A percentile compares a stretch with the other conserved stretches of the same genome.
These are phyloP conservation scores for Naganishia randhawae DNA, from an alignment of 768 basidiomycete genomes.

Conservation along the genomic window DNA sequence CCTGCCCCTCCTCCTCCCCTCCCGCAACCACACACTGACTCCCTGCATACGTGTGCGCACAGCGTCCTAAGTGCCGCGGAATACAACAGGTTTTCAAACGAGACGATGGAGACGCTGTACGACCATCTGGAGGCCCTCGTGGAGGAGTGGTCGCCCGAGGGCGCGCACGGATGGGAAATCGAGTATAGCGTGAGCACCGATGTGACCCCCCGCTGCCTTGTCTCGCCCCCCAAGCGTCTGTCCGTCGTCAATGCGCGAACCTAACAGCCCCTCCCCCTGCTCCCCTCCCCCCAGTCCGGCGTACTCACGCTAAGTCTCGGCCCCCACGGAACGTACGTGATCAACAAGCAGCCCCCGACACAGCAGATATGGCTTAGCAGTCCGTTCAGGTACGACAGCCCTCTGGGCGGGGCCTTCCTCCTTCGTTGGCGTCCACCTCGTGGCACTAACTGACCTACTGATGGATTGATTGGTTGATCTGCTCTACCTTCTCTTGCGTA, in stretches of 20 bases:
- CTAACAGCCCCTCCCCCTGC: too few relatives aligned
- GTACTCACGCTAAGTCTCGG: constrained; percentile 45
- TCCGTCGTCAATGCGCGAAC: too few relatives aligned
- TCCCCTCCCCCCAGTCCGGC: too few relatives aligned
- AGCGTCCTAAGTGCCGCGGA: constrained; percentile 35
- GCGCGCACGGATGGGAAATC: constrained; percentile 42
- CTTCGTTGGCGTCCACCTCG: too few relatives aligned
- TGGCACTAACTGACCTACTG: too few relatives aligned
- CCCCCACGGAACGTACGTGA: constrained; percentile 49
- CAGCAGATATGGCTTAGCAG: constrained; percentile 50
- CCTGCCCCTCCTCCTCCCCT: neutral
- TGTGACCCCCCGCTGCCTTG: neutral
- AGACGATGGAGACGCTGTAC: constrained; percentile 46
- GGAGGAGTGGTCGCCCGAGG: constrained; percentile 39
- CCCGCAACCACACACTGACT: neutral
- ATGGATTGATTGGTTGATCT: too few relatives aligned
- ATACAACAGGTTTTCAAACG: constrained; percentile 42
- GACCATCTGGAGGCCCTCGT: constrained; percentile 43
- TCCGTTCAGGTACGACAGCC: constrained; percentile 34
- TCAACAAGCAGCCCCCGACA: constrained; percentile 51
- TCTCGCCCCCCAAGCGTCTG: neutral
- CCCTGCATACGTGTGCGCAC: neutral
- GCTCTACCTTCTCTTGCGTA: too few relatives aligned
- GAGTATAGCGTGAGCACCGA: constrained; percentile 46
- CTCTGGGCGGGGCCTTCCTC: too few relatives aligned